Percentiles rank a stretch among this genome's conserved stretches.
Conservation (phyloP, 345 rosid species). For the Rhodamnia rubescens region DNA sequence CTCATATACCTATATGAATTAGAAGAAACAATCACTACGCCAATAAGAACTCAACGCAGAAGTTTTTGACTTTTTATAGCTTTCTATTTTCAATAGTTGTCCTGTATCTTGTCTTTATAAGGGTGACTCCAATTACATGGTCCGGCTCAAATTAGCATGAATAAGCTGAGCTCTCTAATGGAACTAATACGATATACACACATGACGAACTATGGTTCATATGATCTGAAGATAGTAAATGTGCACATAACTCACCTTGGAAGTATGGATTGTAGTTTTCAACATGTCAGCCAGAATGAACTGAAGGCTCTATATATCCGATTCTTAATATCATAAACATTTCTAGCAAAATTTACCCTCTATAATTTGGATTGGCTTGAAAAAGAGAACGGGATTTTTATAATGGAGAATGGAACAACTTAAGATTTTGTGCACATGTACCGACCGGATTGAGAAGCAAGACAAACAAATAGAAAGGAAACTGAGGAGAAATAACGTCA, state of each 20-base stretch:
- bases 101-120: neutral
- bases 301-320: neutral
- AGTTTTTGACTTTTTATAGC: neutral
- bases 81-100: neutral
- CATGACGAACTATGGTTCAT: neutral
- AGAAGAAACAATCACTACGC: neutral
- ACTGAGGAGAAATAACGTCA: conserved; percentile 24
- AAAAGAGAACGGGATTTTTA: neutral
- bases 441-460: neutral
- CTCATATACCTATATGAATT: conserved; percentile 8
- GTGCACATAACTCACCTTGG: neutral
- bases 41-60: neutral
- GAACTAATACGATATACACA: neutral
- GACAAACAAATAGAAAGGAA: neutral
- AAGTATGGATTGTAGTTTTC: neutral
- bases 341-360: conserved; percentile 8
- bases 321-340: neutral
- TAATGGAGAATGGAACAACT: neutral
- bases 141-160: neutral
- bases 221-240: neutral
- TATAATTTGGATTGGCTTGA: neutral
- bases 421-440: neutral
- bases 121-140: neutral
- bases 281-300: neutral
- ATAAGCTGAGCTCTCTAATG: neutral